Evolutionary conservation across 495 filamentous ascomycete genomes (phyloP).

Genomic region (Aspergillus bertholletiae): DNA sequence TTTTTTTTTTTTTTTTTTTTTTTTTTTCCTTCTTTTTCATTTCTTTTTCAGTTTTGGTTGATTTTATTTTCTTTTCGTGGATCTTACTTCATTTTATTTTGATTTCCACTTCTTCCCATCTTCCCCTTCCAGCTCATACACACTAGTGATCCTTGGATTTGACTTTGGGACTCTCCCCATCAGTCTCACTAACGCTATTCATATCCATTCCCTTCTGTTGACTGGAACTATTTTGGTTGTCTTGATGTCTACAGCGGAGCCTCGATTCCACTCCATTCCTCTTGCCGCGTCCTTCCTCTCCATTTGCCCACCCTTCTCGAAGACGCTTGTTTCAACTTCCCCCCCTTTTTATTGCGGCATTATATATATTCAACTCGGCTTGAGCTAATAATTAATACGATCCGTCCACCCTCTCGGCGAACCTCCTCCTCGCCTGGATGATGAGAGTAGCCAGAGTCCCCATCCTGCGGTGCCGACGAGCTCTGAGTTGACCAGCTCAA

Average conservation of each 20-base stretch:
- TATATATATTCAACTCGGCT: background rate
- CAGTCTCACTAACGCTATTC: background rate
- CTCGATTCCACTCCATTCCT: slow-evolving; percentile 1
- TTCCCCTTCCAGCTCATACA: background rate
- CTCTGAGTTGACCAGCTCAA: background rate
- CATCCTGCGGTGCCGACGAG: slow-evolving; percentile 6
- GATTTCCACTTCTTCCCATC: background rate
- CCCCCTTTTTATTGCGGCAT: slow-evolving; percentile 2
- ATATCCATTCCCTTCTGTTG: background rate
- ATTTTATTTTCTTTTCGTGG: slow-evolving; percentile 1
- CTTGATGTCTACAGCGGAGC: slow-evolving; percentile 1
- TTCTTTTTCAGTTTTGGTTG: too few species aligned
- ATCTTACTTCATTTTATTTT: background rate
- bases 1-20: slow-evolving; percentile 4
- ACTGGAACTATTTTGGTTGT: background rate
- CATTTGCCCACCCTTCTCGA: background rate
- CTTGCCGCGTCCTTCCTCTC: slow-evolving; percentile 2
- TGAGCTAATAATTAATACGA: background rate
- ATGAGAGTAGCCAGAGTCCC: slow-evolving; percentile 16
- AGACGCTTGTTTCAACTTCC: background rate
- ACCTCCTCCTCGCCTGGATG: slow-evolving; percentile 1
- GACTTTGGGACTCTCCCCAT: background rate
- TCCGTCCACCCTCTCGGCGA: background rate
- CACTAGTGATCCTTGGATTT: background rate
- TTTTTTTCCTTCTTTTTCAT: background rate